phyloP scores from a whole-genome alignment of 2,329 filamentous ascomycete genomes.

The Colletotrichum theobromicola region DNA sequence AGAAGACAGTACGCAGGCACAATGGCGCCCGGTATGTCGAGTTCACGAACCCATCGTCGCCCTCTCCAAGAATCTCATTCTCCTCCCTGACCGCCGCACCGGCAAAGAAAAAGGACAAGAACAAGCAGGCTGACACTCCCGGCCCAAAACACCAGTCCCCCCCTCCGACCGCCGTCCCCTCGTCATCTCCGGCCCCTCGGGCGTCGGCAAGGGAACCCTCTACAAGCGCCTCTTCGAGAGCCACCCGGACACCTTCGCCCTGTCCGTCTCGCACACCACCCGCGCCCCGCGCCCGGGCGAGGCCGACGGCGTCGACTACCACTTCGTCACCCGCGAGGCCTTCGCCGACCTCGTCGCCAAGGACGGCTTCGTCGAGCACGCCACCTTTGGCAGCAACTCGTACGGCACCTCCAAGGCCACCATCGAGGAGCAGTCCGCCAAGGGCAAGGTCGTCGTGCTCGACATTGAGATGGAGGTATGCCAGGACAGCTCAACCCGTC shows the following conservation, averaged over 20 bases:
- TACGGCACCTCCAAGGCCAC: constrained; percentile 87
- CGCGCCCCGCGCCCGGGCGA: constrained; percentile 78
- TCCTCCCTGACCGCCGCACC: neutral
- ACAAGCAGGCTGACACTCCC: neutral
- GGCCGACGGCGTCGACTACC: constrained; percentile 78
- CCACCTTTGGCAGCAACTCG: constrained; percentile 82
- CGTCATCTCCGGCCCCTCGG: constrained; percentile 81
- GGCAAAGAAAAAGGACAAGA: neutral
- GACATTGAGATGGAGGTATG: constrained; percentile 96
- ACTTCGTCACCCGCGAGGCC: constrained; percentile 71
- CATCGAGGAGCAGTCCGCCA: constrained; percentile 75
- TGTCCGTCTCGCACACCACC: constrained; percentile 79
- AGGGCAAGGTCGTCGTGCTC: constrained; percentile 78
- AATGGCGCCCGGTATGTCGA: constrained; percentile 35
- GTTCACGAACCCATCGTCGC: neutral
- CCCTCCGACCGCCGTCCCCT: constrained; percentile 66
- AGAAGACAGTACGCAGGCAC: constrained; percentile 24
- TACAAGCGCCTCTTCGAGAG: constrained; percentile 71
- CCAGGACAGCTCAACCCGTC: neutral
- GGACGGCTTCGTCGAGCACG: constrained; percentile 82
- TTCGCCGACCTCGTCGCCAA: constrained; percentile 73
- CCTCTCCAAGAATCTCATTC: too few species aligned
- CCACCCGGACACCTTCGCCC: constrained; percentile 56
- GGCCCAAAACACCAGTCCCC: constrained; percentile 22
- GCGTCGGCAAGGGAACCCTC: constrained; percentile 83